Base-by-base conservation (phyloP, 176 grass and related monocot genomes). In the Cenchrus purpureus region DNA sequence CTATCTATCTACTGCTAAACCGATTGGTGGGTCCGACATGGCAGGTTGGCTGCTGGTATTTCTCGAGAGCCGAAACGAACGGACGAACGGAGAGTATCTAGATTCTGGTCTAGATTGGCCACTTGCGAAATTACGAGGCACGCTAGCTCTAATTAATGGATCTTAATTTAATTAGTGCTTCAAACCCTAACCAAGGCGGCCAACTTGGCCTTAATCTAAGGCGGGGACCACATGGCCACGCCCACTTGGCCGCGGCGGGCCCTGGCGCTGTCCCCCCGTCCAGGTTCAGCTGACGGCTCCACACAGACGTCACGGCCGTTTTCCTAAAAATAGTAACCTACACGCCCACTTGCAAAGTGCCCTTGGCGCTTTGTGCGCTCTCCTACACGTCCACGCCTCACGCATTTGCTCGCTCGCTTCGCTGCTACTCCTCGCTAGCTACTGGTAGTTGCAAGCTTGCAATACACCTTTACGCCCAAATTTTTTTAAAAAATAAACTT, bases 251-350 rank as follows among this genome's bases (percentile, higher is more conserved):
- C 58, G 7, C 53, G 43, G 82, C 73, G 66, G 84, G 51, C 68
- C 9, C 9, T 37, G 3, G 22, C 48, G 52, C 65, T 82, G 83
- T 78, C 79, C 42, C 42, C 40, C 20, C 10, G 87, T 86, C 74
- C 69, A 83, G 83, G 82, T 92, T 92, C 87, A 83, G 83, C 74
- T 71, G 74, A 86, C 57, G 79, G 51, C 74, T 51, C 74, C 59
- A 61, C 52, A 5, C 1, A 74, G 74, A 68, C 84, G 74, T 83
- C 88, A 87, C 49, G 42, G 65, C 56, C 53, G 40, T 43, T 7
- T 66, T 10, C 58, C 79, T 66, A 42, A 29, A 86, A 29, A 59
- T 59, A 86, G 79, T 58, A 86, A 40, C 78, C 78, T 54, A 65
- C 7, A 73, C 11, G 51, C 76, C 76, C 67, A 59, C 34, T 55